Base-by-base conservation (phyloP, 208 protist species). In the Angomonas deanei region DNA sequence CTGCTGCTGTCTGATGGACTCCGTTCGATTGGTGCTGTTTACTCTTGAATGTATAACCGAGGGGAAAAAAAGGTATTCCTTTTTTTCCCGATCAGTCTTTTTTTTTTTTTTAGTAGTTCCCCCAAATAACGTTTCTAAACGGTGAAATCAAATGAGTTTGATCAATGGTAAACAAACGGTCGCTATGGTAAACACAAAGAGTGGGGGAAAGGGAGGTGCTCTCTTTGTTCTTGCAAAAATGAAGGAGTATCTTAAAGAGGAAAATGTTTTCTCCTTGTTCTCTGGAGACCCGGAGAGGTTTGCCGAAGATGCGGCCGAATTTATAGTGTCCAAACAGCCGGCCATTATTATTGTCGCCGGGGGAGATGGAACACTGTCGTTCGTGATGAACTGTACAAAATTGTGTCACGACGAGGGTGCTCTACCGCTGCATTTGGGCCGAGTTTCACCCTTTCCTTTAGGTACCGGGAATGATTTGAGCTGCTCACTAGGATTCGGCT, bases 391-490 rank as follows among this genome's bases (percentile, higher is more conserved):
- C 31, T 58, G 72, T 5, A 50, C 81, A 15, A 76, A 85, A 59
- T 47, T 55, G 0, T 62, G 86, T 26, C 74, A 78, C 4, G 54
- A 74, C 1, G 23, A 27, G 19, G 4, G 38, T 3, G 2, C 28
- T 11, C 49, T 80, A 2, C n/a, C 50, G 0, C 21, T 13, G 17
- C 28, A 50, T 39, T 53, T 61, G 26, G 72, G 65, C 26, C 61
- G 64, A 24, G 71, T 87, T 28, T 76, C 77, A 17, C 71, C 78
- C 6, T 77, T 91, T n/a, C 80, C 80, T 2, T 71, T 86, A 0
- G 84, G 83, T n/a, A 90, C 83, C 11, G 83, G 83, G 23, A 90
- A 90, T 58, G 83, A 90, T 47, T 50, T 90, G 38, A 81, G 78
- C 64, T 57, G 61, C 38, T 76, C 80, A 1, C 71, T 90, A 32